Conservation (phyloP, 352 stramenopile genomes). For the Phytophthora tubulina region DNA sequence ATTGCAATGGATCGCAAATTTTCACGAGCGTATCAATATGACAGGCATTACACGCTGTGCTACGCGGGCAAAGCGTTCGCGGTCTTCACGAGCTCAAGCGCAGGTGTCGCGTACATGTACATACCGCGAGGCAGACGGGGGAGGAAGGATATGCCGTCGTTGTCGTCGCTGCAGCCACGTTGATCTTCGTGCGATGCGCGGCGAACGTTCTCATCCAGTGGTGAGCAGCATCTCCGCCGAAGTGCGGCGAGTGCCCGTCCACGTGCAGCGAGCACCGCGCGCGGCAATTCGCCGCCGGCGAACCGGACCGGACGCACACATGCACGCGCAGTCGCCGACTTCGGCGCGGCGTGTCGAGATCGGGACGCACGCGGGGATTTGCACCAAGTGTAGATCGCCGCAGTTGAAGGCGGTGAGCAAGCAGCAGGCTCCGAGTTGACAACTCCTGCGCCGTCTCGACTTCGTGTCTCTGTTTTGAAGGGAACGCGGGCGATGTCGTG, state of each 20-base stretch:
- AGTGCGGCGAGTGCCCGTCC: slow-evolving; percentile 5
- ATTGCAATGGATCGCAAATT: slow-evolving; percentile 2
- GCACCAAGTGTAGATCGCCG: slow-evolving; percentile 30
- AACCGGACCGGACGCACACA: no score
- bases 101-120: slow-evolving; percentile 26
- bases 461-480: slow-evolving; percentile 35
- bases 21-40: slow-evolving; percentile 11
- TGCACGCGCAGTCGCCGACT: background rate
- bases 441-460: slow-evolving; percentile 25
- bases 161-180: slow-evolving; percentile 24
- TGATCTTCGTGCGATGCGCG: slow-evolving; percentile 11
- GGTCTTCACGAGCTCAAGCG: slow-evolving; percentile 26
- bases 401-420: slow-evolving; percentile 26
- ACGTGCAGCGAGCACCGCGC: slow-evolving; percentile 3
- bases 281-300: no score
- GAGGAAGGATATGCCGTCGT: slow-evolving; percentile 16
- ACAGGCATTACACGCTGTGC: background rate
- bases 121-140: slow-evolving; percentile 32
- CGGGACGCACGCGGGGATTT: slow-evolving; percentile 26
- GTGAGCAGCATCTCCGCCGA: background rate
- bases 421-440: slow-evolving; percentile 23
- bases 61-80: slow-evolving; percentile 23
- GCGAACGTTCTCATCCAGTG: slow-evolving; percentile 26
- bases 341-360: slow-evolving; percentile 10
- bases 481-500: slow-evolving; percentile 24